These are phyloP conservation scores for Citrus medica DNA, from an alignment of 345 rosid genomes.

Conservation along the genomic window DNA sequence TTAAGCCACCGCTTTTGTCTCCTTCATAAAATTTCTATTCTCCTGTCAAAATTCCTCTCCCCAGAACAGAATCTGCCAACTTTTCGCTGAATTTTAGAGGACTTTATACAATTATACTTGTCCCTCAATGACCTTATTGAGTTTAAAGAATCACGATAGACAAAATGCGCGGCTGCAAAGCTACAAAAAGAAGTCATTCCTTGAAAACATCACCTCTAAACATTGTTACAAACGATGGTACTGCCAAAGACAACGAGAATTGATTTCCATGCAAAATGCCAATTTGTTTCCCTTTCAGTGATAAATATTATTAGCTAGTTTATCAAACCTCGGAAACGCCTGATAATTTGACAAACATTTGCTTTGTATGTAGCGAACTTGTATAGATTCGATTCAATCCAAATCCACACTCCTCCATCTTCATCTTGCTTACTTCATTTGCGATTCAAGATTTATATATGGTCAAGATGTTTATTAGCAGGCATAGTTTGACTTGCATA, in stretches of 20 bases:
- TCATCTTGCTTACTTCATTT: background rate
- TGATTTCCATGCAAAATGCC: slow-evolving; percentile 3
- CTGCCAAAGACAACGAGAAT: slow-evolving; percentile 11
- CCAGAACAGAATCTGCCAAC: background rate
- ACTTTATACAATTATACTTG: background rate
- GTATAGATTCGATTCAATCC: background rate
- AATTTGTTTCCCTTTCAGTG: background rate
- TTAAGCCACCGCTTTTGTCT: slow-evolving; percentile 3
- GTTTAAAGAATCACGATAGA: background rate
- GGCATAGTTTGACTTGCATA: background rate
- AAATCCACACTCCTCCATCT: background rate
- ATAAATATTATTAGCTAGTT: background rate
- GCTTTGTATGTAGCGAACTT: background rate
- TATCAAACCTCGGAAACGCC: background rate
- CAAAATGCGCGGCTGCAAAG: background rate
- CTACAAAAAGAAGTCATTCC: slow-evolving; percentile 17
- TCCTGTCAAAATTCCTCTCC: background rate
- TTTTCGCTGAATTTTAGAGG: slow-evolving; percentile 19
- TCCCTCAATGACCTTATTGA: background rate
- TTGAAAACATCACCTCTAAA: slow-evolving; percentile 16
- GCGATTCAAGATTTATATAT: background rate
- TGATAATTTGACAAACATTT: background rate
- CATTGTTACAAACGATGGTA: slow-evolving; percentile 23
- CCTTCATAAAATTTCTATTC: background rate
- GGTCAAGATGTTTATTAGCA: background rate